Base-by-base conservation (phyloP, 2,329 filamentous ascomycete species). In the Cladosporium phlei region DNA sequence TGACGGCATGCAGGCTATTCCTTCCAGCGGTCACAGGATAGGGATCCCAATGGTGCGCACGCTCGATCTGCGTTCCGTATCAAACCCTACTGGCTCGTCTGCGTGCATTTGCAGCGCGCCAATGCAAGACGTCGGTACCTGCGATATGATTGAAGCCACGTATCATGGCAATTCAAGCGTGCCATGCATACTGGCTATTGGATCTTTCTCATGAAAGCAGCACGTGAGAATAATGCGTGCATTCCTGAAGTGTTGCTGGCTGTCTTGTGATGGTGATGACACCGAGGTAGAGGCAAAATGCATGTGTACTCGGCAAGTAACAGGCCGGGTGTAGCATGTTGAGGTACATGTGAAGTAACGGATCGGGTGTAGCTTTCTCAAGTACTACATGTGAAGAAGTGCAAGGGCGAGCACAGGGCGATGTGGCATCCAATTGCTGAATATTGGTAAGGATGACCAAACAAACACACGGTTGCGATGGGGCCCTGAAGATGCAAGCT, bases 61-160 rank as follows among this genome's bases (percentile, higher is more conserved):
- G 16, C 10, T 22, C 37, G 11, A 39, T 39, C 12, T 29, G 20
- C 37, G 37, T 17, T 25, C 25, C n/a, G 25, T 27, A 19, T 28
- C 29, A 39, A 39, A 20, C 24, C 37, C 17, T 29, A 39, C 37
- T 39, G 37, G 37, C 25, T 39, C 37, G 37, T 21, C 17, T 39
- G 24, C 20, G 16, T 29, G 37, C 37, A 39, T 39, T 21, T 25
- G 37, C 37, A 39, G 37, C 9, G 12, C 37, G 37, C 37, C 37
- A 39, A 39, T 39, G 37, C 37, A 39, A 35, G 37, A 39, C 37
- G 37, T 39, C 12, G 37, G 37, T 39, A 39, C 37, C 24, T 39
- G 25, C 12, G 24, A 21, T 20, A 39, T 39, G 37, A 39, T 39
- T 39, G 37, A 39, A 39, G 37, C 37, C 37, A 39, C 37, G 37